These are phyloP conservation scores for Gleditsia sinensis DNA, from an alignment of 306 rosid species.

Conservation along the genomic window DNA sequence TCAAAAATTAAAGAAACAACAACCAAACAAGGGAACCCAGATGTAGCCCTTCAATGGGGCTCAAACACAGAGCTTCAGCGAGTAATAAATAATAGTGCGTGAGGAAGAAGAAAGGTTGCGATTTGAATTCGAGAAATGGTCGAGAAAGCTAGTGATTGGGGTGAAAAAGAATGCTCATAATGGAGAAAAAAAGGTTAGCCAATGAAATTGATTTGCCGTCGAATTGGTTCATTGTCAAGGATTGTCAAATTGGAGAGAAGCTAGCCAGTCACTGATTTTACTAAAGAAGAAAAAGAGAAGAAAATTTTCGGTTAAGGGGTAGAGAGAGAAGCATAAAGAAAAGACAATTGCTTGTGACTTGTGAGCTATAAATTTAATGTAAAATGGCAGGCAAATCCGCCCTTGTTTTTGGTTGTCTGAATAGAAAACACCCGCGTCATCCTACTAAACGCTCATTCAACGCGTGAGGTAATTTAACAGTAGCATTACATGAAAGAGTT, in stretches of 20 bases:
- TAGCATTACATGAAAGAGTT: too few species aligned
- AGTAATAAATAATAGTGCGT: slow-evolving; percentile 2
- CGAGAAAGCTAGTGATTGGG: slow-evolving; percentile 43
- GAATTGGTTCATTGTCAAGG: slow-evolving; percentile 25
- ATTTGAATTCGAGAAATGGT: slow-evolving; percentile 15
- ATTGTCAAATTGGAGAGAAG: not conserved
- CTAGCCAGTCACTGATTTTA: slow-evolving; percentile 16
- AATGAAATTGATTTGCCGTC: slow-evolving; percentile 37
- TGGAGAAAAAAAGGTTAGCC: not conserved
- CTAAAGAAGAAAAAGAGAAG: slow-evolving; percentile 8
- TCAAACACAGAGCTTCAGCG: not conserved
- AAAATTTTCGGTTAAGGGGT: slow-evolving; percentile 24
- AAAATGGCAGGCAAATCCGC: not conserved
- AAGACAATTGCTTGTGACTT: slow-evolving; percentile 21
- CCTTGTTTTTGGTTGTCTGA: slow-evolving; percentile 17
- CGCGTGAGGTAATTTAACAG: not conserved
- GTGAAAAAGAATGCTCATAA: slow-evolving; percentile 36
- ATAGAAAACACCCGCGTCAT: not conserved
- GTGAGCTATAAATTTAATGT: slow-evolving; percentile 26
- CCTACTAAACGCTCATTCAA: not conserved
- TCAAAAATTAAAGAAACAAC: slow-evolving; percentile 32
- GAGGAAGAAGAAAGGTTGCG: slow-evolving; percentile 30
- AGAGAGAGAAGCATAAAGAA: slow-evolving; percentile 19
- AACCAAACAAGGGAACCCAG: slow-evolving; percentile 32
- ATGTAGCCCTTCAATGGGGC: slow-evolving; percentile 16